phyloP scores from a whole-genome alignment of 805 yeast genomes.

The Myxozyma udenii region DNA sequence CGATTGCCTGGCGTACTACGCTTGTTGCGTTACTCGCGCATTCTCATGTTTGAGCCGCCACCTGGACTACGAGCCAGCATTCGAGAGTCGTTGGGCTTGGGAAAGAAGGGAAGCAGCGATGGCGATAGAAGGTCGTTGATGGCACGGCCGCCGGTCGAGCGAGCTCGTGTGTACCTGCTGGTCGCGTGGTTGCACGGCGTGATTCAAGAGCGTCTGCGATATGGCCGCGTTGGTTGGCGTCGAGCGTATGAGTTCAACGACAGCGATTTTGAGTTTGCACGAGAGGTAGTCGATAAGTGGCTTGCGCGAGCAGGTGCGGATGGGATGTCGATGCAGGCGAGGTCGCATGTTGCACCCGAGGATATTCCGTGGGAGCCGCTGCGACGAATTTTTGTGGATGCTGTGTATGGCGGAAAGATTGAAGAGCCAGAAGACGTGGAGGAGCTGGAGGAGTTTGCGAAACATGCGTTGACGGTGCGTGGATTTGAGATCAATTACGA shows the following conservation, averaged over 20 bases:
- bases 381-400: conserved; percentile 48
- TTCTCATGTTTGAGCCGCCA: conserved; percentile 59
- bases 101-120: conserved; percentile 16
- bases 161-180: conserved; percentile 50
- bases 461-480: conserved; percentile 19
- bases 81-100: conserved; percentile 39
- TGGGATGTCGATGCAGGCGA: conserved; percentile 16
- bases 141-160: conserved; percentile 43
- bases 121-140: not conserved
- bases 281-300: conserved; percentile 45
- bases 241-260: conserved; percentile 68
- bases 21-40: conserved; percentile 52
- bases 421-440: conserved; percentile 30
- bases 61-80: conserved; percentile 57
- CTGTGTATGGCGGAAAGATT: conserved; percentile 58
- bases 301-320: conserved; percentile 35
- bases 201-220: conserved; percentile 56
- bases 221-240: conserved; percentile 60
- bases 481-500: conserved; percentile 44
- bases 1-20: conserved; percentile 51
- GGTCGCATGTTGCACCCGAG: conserved; percentile 45
- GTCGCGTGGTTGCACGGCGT: conserved; percentile 70
- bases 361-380: conserved; percentile 56
- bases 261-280: conserved; percentile 59
- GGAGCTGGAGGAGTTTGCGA: conserved; percentile 26